Percentiles rank a stretch among this genome's conserved stretches.
These are phyloP conservation scores for Meyerozyma smithsonii DNA, from an alignment of 1,139 yeast species.

Conservation along the genomic window DNA sequence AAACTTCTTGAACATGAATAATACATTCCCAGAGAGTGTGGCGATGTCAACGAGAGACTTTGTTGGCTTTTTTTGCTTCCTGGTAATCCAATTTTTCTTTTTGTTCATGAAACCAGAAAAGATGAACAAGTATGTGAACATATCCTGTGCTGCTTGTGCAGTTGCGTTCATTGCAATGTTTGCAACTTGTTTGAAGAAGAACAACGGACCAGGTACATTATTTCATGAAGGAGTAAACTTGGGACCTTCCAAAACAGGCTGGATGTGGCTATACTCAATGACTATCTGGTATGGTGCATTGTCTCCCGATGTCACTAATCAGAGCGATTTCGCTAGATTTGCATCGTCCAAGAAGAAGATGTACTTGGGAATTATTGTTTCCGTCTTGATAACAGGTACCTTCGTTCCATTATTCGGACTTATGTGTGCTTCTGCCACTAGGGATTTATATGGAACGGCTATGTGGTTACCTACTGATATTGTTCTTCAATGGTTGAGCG, in stretches of 20 bases:
- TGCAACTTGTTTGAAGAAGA: slow-evolving; percentile 2
- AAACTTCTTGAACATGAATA: slow-evolving; percentile 9
- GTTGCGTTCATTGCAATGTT: slow-evolving; percentile 4
- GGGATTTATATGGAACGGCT: slow-evolving; percentile 19
- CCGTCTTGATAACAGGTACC: slow-evolving; percentile 17
- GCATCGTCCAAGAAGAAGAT: slow-evolving; percentile 16
- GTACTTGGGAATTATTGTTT: slow-evolving; percentile 12
- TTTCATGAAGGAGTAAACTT: not conserved
- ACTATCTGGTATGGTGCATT: slow-evolving; percentile 6
- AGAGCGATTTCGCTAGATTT: slow-evolving; percentile 5
- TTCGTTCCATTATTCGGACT: slow-evolving; percentile 19
- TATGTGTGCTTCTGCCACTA: slow-evolving; percentile 27
- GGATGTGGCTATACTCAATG: slow-evolving; percentile 7
- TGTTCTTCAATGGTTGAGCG: slow-evolving; percentile 21
- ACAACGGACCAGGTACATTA: slow-evolving; percentile 3
- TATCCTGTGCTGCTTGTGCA: slow-evolving; percentile 1
- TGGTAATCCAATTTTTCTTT: slow-evolving; percentile 4
- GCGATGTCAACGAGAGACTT: slow-evolving; percentile 21
- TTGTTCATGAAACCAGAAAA: slow-evolving; percentile 4
- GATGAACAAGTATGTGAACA: slow-evolving; percentile 4
- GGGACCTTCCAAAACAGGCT: slow-evolving; percentile 4
- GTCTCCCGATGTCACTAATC: slow-evolving; percentile 6
- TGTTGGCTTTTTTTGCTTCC: slow-evolving; percentile 14
- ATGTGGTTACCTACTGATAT: slow-evolving; percentile 35
- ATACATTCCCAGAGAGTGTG: slow-evolving; percentile 15